Base-by-base conservation (phyloP, 2,329 filamentous ascomycete species). In the Thermoascus crustaceus region DNA sequence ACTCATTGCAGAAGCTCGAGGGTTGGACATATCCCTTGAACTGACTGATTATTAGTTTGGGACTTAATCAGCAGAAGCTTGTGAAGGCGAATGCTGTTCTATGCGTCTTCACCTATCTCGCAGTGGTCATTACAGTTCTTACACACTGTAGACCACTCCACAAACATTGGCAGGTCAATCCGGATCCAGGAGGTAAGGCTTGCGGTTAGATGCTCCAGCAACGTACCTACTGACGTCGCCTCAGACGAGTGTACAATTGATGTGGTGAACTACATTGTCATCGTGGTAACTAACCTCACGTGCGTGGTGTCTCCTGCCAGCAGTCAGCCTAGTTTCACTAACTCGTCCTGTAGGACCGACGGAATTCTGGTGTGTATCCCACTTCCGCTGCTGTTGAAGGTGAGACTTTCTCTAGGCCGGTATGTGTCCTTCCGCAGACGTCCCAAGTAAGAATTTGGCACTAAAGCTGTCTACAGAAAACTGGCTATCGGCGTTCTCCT, bases 331-430 rank as follows among this genome's bases (percentile, higher is more conserved):
- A n/a, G n/a, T n/a, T n/a, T n/a, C n/a, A n/a, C n/a, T n/a, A n/a
- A n/a, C n/a, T n/a, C n/a, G n/a, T n/a, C n/a, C n/a, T n/a, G 2
- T 10, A 67, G 61, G 4, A 67, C 64, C 38, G 65, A 68, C 31
- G 32, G 60, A 4, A 39, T 57, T 10, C 54, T 68, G 20, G 50
- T 67, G 3, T 46, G 41, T 14, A 67, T 68, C 10, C 65, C 65
- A 0, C 20, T 68, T 1, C 63, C 65, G 7, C 39, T 68, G 3
- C 41, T 68, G 3, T 60, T 55, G 52, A 60, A 54, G 30, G 61
- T 65, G 1, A 61, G 61, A 30, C 50, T 67, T 35, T 54, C 47
- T 14, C 26, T 60, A 3, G 49, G 53, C 24, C 49, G 60, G 34
- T 51, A 49, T 23, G 30, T 11, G 6, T 7, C 16, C 13, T n/a